Evolutionary conservation across 2,329 filamentous ascomycete genomes (phyloP), one percentile per base, ranked within the genome.

Genomic region (Colletotrichum sansevieriae): DNA sequence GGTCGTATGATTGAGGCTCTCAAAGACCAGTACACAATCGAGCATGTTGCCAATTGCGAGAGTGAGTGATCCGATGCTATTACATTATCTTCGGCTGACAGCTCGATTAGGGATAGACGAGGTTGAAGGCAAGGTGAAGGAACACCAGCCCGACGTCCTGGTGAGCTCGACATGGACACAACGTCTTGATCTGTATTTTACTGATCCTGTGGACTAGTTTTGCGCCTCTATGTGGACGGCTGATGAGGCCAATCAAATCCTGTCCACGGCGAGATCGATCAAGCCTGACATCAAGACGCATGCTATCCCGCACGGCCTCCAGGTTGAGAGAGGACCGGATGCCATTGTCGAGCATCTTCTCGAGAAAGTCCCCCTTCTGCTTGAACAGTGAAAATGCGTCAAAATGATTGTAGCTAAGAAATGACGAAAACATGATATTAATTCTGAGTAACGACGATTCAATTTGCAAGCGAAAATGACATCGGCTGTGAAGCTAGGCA

Each of bases 21-120:
- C 37, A 89, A 88, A 75, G 88, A 90, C 63, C 80, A 79, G 44
- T 92, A 91, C 77, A 87, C 83, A 1, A 91, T 92, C 71, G 80
- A 85, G 43, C 83, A 92, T 75, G 83, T 86, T 25, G 88, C 82
- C 41, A 92, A 92, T 75, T 87, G 84, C 73, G 84, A 87, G 47
- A 86, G 89, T 91, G 77, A 72, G 83, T 76, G 41, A 65, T 18
- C 11, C 8, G 11, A 18, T 25, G 8, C 3, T 15, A 20, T 3
- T 1, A 22, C 9, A 6, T 9, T 33, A 18, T 41, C 20, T 5
- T 20, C 29, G 2, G 18, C 68, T 70, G 63, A 67, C n/a, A 41
- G 22, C 10, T 52, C 18, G n/a, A n/a, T 1, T 52, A 87, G 84
- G 74, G 49, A 88, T 89, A 51, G 85, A 87, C 66, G 83, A 88